A percentile compares a stretch with the other conserved stretches of the same genome.
Evolutionary conservation across 2,329 filamentous ascomycete genomes (phyloP).

Genomic region (Talaromyces sp.): DNA sequence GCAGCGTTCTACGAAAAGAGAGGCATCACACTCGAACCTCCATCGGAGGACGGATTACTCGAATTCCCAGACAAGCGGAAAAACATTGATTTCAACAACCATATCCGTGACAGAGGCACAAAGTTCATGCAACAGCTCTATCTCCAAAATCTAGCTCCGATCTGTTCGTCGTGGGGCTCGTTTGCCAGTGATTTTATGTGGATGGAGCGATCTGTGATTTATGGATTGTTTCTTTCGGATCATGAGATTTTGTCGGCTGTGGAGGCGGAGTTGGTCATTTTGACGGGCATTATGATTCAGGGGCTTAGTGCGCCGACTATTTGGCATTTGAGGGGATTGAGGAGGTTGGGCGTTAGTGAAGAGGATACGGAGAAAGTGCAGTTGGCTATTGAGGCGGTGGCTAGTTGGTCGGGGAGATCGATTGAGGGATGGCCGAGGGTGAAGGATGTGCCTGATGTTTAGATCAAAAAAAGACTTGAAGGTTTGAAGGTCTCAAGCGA

Average conservation of each 20-base stretch:
- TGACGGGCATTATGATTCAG: constrained; percentile 43
- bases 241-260: constrained; percentile 37
- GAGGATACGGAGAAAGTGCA: constrained; percentile 38
- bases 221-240: constrained; percentile 51
- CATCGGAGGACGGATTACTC: constrained; percentile 12
- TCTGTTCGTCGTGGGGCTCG: constrained; percentile 28
- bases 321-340: constrained; percentile 44
- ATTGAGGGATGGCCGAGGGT: constrained; percentile 20
- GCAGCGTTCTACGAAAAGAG: constrained; percentile 14
- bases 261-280: constrained; percentile 42
- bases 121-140: constrained; percentile 28
- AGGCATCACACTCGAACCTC: constrained; percentile 16
- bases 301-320: constrained; percentile 38
- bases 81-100: constrained; percentile 19
- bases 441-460: constrained; percentile 19
- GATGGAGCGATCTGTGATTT: constrained; percentile 69
- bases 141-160: constrained; percentile 25
- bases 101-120: constrained; percentile 25
- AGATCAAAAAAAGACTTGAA: not conserved
- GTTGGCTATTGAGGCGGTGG: constrained; percentile 20
- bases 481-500: too few species aligned
- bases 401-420: constrained; percentile 19
- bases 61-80: constrained; percentile 19
- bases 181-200: constrained; percentile 53
- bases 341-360: constrained; percentile 35